These are phyloP conservation scores for Pyrenophora tritici-repentis DNA, from an alignment of 2,329 filamentous ascomycete genomes.

Conservation along the genomic window DNA sequence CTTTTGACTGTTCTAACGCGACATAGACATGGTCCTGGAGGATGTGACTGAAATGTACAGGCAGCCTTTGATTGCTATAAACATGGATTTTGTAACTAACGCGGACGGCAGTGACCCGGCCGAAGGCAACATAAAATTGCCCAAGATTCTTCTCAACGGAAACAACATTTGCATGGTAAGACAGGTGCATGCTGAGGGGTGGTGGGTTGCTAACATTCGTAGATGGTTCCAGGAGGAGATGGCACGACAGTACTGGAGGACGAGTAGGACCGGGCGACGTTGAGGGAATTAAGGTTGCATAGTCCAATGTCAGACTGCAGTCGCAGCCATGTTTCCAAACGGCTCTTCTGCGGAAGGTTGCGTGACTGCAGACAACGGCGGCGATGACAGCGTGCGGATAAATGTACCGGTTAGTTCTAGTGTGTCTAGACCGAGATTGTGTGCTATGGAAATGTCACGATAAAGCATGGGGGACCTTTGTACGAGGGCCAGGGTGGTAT, in stretches of 20 bases:
- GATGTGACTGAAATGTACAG: constrained; percentile 94
- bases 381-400: background rate
- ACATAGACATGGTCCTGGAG: constrained; percentile 94
- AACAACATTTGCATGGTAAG: constrained; percentile 99
- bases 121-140: constrained; percentile 82
- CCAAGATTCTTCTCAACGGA: constrained; percentile 94
- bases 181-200: background rate
- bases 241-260: constrained; percentile 36
- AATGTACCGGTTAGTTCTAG: constrained; percentile 1
- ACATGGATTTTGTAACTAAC: constrained; percentile 10
- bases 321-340: background rate
- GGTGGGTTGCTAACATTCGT: constrained; percentile 11
- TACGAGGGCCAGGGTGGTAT: no score
- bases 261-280: constrained; percentile 15
- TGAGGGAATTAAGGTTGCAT: background rate
- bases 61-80: background rate
- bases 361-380: background rate
- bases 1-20: background rate
- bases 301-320: background rate
- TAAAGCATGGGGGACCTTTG: no score
- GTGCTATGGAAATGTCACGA: no score
- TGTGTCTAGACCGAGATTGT: background rate
- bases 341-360: background rate
- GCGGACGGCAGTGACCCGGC: constrained; percentile 72
- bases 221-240: constrained; percentile 46